Evolutionary conservation across 163 green algal genomes (phyloP).

Genomic region (Scenedesmus sp.): DNA sequence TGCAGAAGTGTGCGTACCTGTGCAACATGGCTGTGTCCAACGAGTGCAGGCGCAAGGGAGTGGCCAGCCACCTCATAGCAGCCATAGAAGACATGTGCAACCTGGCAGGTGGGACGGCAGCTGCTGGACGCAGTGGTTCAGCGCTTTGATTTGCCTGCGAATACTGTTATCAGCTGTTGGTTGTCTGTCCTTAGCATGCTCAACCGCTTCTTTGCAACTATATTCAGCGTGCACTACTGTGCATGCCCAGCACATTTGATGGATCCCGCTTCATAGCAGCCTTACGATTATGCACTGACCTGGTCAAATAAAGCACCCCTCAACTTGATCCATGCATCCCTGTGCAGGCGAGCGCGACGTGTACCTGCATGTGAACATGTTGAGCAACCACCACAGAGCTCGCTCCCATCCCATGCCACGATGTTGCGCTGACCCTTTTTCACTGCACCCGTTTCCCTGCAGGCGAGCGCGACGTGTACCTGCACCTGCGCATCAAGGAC

Average conservation of each 20-base stretch:
- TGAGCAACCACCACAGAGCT: background rate
- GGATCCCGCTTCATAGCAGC: no score
- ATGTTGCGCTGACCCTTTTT: background rate
- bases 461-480: slow-evolving; percentile 52
- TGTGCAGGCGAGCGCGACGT: no score
- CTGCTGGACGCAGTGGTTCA: background rate
- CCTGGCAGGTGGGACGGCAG: background rate
- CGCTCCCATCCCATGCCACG: background rate
- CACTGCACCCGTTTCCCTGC: background rate
- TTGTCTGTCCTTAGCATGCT: background rate
- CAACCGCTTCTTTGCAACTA: background rate
- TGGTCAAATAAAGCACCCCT: background rate
- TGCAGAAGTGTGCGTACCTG: slow-evolving; percentile 58
- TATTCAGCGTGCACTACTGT: background rate
- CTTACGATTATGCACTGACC: no score
- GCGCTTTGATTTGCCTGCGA: background rate
- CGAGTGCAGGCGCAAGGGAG: slow-evolving; percentile 38
- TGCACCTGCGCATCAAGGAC: slow-evolving; percentile 58
- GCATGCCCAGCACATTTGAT: no score
- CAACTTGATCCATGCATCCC: no score
- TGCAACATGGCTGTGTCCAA: slow-evolving; percentile 62
- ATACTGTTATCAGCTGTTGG: background rate
- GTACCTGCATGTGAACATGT: no score
- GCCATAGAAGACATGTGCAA: slow-evolving; percentile 45
- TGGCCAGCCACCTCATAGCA: slow-evolving; percentile 49